These are phyloP conservation scores for Penicillium paradoxum DNA, from an alignment of 495 filamentous ascomycete genomes.

Conservation along the genomic window DNA sequence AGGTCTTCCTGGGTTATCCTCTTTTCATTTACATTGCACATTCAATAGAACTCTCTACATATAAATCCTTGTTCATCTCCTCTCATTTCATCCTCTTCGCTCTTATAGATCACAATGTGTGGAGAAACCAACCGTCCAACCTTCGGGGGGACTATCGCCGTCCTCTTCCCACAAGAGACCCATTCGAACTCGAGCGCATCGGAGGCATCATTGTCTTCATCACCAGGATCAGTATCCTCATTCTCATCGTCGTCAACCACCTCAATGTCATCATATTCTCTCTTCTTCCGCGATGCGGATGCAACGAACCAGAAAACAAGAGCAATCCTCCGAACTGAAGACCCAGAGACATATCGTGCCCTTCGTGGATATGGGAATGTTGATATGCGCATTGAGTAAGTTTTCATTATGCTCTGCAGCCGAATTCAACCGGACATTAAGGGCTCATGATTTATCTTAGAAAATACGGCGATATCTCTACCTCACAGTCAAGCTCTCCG, in stretches of 20 bases:
- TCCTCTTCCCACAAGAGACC: slow-evolving; percentile 21
- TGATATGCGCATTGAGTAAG: slow-evolving; percentile 37
- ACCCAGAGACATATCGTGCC: slow-evolving; percentile 16
- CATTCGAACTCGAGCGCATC: slow-evolving; percentile 8
- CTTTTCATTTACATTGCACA: background rate
- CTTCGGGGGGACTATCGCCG: slow-evolving; percentile 25
- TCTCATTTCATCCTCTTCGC: background rate
- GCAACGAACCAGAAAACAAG: slow-evolving; percentile 15
- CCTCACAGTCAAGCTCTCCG: slow-evolving; percentile 4
- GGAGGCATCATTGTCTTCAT: slow-evolving; percentile 28
- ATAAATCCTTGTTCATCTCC: background rate
- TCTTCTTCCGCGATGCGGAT: slow-evolving; percentile 32
- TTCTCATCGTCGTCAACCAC: slow-evolving; percentile 12
- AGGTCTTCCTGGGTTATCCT: background rate
- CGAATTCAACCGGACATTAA: background rate
- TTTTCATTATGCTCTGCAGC: background rate
- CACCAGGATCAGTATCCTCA: slow-evolving; percentile 18
- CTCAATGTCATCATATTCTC: slow-evolving; percentile 28
- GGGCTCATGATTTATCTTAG: slow-evolving; percentile 14
- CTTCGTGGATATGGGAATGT: slow-evolving; percentile 14
- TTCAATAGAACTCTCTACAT: background rate
- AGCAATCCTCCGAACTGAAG: slow-evolving; percentile 29
- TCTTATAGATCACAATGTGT: slow-evolving; percentile 17
- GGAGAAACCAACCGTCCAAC: slow-evolving; percentile 21
- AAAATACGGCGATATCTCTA: slow-evolving; percentile 35